These are phyloP conservation scores for Hortaea sp. DNA, from an alignment of 2,329 filamentous ascomycete genomes.

Conservation along the genomic window DNA sequence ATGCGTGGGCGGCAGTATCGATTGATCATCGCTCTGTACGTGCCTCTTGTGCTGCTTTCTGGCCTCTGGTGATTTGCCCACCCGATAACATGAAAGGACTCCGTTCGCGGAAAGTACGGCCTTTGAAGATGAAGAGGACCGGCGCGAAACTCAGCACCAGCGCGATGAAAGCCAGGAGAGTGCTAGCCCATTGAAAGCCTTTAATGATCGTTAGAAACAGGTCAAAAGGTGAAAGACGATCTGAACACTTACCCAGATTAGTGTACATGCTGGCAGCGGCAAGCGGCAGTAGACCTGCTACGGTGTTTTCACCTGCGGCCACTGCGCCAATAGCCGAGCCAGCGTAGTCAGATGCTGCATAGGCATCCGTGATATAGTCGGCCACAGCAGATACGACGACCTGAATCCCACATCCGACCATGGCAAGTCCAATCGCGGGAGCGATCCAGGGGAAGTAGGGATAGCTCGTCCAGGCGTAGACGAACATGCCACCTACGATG, in stretches of 20 bases:
- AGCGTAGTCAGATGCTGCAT: slow-evolving; percentile 36
- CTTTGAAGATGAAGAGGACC: slow-evolving; percentile 31
- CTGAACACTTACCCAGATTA: slow-evolving; percentile 18
- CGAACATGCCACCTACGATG: slow-evolving; percentile 40
- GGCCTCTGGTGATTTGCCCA: background rate
- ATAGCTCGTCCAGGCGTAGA: slow-evolving; percentile 42
- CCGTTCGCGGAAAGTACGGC: slow-evolving; percentile 20
- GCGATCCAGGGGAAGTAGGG: slow-evolving; percentile 36
- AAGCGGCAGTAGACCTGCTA: slow-evolving; percentile 39
- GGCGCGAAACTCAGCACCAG: slow-evolving; percentile 36
- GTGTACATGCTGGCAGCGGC: slow-evolving; percentile 39
- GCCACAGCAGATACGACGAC: slow-evolving; percentile 36
- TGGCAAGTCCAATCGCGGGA: slow-evolving; percentile 36
- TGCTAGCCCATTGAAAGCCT: slow-evolving; percentile 42
- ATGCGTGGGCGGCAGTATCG: no score
- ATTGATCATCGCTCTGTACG: no score
- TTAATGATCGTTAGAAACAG: no score
- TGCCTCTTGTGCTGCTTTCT: background rate
- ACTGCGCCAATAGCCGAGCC: slow-evolving; percentile 41
- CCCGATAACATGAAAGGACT: slow-evolving; percentile 24
- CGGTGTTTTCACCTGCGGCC: slow-evolving; percentile 39
- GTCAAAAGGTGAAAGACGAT: no score
- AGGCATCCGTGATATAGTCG: slow-evolving; percentile 42
- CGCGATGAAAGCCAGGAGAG: slow-evolving; percentile 35
- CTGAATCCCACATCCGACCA: slow-evolving; percentile 42